These are phyloP conservation scores for Aspergillus sp. DNA, from an alignment of 2,329 filamentous ascomycete genomes.

Conservation along the genomic window DNA sequence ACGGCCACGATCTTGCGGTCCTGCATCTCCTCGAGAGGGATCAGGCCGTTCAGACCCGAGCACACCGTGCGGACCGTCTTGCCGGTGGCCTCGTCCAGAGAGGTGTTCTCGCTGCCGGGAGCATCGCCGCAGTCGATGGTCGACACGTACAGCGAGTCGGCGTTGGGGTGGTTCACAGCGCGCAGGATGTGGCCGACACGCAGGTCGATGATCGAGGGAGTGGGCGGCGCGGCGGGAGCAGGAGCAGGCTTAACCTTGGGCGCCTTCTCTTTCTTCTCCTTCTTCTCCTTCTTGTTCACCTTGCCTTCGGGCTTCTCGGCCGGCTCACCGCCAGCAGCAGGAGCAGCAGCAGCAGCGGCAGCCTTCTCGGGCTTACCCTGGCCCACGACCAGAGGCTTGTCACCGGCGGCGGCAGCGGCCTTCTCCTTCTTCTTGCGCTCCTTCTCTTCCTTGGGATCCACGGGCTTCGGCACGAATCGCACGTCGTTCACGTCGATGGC, in stretches of 20 bases:
- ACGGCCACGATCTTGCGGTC: conserved; percentile 91
- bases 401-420: conserved; percentile 44
- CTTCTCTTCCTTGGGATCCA: conserved; percentile 93
- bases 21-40: conserved; percentile 96
- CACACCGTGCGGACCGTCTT: conserved; percentile 93
- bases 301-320: conserved; percentile 42
- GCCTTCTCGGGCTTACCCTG: conserved; percentile 35
- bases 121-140: conserved; percentile 93
- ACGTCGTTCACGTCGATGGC: conserved; percentile 76
- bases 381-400: conserved; percentile 39
- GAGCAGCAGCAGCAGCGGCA: conserved; percentile 45
- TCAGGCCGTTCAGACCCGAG: conserved; percentile 89
- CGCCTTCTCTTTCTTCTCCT: conserved; percentile 67
- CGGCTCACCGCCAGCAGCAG: conserved; percentile 32
- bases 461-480: conserved; percentile 81
- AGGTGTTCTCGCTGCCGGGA: conserved; percentile 81
- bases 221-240: conserved; percentile 70
- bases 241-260: conserved; percentile 78
- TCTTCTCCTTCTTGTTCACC: conserved; percentile 54
- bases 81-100: conserved; percentile 74
- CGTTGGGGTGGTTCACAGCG: conserved; percentile 91
- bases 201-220: conserved; percentile 86
- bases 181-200: conserved; percentile 97
- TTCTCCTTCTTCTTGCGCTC: conserved; percentile 97
- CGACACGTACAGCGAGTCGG: conserved; percentile 91